Base-by-base conservation (phyloP, 2,329 filamentous ascomycete genomes). In the Epichloe festucae region DNA sequence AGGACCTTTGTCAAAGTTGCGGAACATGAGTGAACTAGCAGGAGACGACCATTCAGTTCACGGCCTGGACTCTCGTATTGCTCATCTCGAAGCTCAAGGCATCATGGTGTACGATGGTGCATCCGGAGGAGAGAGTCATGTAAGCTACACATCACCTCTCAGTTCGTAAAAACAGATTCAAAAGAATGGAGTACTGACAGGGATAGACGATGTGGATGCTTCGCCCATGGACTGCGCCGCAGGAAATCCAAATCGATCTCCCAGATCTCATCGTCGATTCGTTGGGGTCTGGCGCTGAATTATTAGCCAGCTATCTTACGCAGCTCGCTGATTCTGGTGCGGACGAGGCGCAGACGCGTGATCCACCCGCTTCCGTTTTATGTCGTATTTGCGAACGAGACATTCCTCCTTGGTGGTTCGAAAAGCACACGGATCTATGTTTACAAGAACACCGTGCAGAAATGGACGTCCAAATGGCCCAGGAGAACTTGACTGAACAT, bases 141-240 rank as follows among this genome's bases (percentile, higher is more conserved):
- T 94, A 78, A 75, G 87, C 77, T 51, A 19, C 6, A 17, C 17
- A 7, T 19, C 19, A 3, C 7, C 4, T 15, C 15, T 38, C 23
- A 17, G 12, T 19, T 11, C 17, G 10, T 7, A 27, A 4, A 35
- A 35, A 4, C 10, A 46, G 14, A 10, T 4, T 27, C 10, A n/a
- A 19, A 39, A 12, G 23, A n/a, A 38, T 39, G 46, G 35, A 36
- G 31, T 49, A 50, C 54, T 55, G 44, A 57, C 47, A 6, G 17
- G 31, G n/a, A 14, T 48, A 95, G 88, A 95, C 89, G 17, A 98
- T 98, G 94, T 98, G 93, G 93, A 98, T 98, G 89, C 81, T 98
- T 59, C 87, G 93, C 57, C 93, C 91, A 2, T 95, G 89, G 69
- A 84, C 89, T 41, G 78, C 85, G 41, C 87, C 91, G 5, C 81